Conservation (phyloP, 805 yeast species). For the Barnettozyma populi region DNA sequence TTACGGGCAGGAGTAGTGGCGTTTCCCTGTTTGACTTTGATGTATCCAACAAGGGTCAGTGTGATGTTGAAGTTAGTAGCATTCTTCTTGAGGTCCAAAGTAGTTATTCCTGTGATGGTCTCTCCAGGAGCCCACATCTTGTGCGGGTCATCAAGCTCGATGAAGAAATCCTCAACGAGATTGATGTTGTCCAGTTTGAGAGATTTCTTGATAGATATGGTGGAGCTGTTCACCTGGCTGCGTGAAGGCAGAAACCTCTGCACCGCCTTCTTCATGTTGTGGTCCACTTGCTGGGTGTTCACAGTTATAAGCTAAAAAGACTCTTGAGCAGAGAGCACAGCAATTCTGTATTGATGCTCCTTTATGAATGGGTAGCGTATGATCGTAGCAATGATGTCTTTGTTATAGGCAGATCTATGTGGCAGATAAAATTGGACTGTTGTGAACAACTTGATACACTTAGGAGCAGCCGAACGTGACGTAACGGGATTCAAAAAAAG, state of each 20-base stretch:
- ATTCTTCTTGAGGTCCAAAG: constrained; percentile 51
- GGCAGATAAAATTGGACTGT: not conserved
- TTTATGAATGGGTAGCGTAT: too few species aligned
- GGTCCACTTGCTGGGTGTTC: not conserved
- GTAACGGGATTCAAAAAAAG: not conserved
- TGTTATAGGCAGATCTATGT: not conserved
- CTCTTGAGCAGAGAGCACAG: not conserved
- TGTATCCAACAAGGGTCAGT: constrained; percentile 50
- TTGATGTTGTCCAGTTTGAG: constrained; percentile 24
- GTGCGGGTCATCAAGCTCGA: constrained; percentile 70
- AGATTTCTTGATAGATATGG: constrained; percentile 19
- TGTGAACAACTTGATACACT: not conserved
- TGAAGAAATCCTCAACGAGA: constrained; percentile 59
- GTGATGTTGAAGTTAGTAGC: constrained; percentile 47
- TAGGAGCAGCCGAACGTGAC: not conserved
- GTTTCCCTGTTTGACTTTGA: constrained; percentile 43
- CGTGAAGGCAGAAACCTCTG: constrained; percentile 23
- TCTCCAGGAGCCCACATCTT: constrained; percentile 79
- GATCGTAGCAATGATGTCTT: not conserved
- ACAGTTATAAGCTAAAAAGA: too few species aligned
- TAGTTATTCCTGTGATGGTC: constrained; percentile 56
- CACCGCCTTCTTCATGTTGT: constrained; percentile 23
- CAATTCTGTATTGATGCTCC: too few species aligned
- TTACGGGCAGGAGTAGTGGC: constrained; percentile 49
- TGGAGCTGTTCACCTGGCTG: constrained; percentile 8